Evolutionary conservation across 2,329 filamentous ascomycete genomes (phyloP), one percentile per base, ranked within the genome.

Genomic region (Cladosporium cucumerinum): DNA sequence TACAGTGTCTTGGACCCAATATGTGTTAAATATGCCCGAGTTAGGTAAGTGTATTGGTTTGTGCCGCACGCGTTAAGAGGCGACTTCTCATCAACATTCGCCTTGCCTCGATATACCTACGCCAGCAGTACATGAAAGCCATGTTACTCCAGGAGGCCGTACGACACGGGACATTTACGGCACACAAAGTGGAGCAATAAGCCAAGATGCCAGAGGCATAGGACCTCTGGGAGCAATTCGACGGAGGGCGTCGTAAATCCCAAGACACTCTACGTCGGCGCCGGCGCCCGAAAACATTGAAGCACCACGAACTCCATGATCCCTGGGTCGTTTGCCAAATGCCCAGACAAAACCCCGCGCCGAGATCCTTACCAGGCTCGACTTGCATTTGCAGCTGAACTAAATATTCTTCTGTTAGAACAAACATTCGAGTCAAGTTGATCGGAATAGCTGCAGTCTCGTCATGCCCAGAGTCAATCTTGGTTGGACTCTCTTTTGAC

Each of bases 281-380:
- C 36, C 36, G 36, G 36, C 16, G 36, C 3, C 36, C 36, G 36
- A 43, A n/a, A 6, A n/a, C 10, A 18, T n/a, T 2, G 36, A 43
- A 43, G 18, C 36, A 43, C 21, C 36, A 43, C 36, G 5, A n/a
- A 43, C 6, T 43, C 36, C 18, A 51, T 25, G 48, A 51, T 58
- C 55, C 55, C 34, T 21, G 46, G 32, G 28, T 26, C 21, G n/a
- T 58, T 58, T 36, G 14, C 55, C 23, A 43, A 58, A 23, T 23
- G 26, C 52, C 52, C 26, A 57, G 52, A 57, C 16, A 21, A 16
- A 43, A 58, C 34, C 55, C 55, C 55, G 55, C 34, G 55, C 55
- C 55, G 32, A 58, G 55, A 23, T 21, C 11, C 16, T 21, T 18
- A n/a, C 23, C 43, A 43, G 32, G 34, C 55, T 43, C 55, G 34